Evolutionary conservation across 2,329 filamentous ascomycete genomes (phyloP).

Genomic region (Fusarium fracticaudum): DNA sequence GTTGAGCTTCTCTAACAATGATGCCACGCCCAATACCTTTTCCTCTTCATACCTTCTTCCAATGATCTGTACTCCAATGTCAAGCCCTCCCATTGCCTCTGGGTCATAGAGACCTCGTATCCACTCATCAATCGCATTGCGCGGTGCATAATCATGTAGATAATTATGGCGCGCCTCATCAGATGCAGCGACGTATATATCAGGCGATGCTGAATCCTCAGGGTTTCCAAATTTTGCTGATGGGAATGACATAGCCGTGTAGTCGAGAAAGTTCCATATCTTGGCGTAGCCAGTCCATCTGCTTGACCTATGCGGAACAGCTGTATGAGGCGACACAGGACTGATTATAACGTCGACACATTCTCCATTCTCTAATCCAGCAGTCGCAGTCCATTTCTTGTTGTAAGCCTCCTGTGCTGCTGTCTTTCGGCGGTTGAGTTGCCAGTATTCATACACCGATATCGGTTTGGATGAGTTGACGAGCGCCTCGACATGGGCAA

Average conservation of each 20-base stretch:
- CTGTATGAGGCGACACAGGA: background rate
- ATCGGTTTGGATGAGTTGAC: background rate
- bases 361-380: background rate
- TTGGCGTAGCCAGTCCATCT: background rate
- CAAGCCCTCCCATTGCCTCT: background rate
- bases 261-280: background rate
- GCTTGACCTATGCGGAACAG: background rate
- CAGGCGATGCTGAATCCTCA: background rate
- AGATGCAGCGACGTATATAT: background rate
- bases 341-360: background rate
- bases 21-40: background rate
- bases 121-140: background rate
- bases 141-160: background rate
- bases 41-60: background rate
- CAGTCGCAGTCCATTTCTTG: background rate
- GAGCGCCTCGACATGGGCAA: background rate
- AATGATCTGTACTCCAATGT: background rate
- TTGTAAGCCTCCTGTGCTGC: background rate
- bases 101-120: background rate
- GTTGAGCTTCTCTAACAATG: background rate
- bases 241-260: background rate
- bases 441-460: background rate
- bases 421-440: background rate
- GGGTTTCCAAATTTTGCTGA: background rate
- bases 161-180: background rate